Evolutionary conservation across 2,329 filamentous ascomycete genomes (phyloP), one percentile per base, ranked within the genome.

Genomic region (Thielaviopsis populi): DNA sequence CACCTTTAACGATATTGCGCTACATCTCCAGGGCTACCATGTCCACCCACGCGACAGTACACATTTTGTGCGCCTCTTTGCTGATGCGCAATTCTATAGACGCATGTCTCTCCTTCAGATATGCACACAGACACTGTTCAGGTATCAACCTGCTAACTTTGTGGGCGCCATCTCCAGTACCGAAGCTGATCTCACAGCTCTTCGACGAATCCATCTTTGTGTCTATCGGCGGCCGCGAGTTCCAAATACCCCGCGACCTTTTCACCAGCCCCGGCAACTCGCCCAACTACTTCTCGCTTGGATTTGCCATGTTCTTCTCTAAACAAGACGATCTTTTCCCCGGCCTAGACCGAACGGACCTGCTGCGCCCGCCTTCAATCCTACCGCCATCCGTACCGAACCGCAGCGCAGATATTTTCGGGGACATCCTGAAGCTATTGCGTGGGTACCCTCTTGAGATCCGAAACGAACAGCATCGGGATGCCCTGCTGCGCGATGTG

Each of bases 251-350:
- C 1, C 87, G 91, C 67, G 89, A 95, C 69, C 79, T 95, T 67
- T 95, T 97, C 74, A 86, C 83, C 37, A 82, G 83, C 42, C 89
- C 91, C 0, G 92, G 91, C 30, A 91, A 97, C 75, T 86, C 84
- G n/a, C 91, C 91, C 13, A 97, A 97, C 73, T 97, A 91, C 79
- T 97, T 97, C 78, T 87, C 90, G 0, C 81, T 96, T 2, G 91
- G 91, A 66, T 96, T 95, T 71, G 87, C 85, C 43, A 83, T 89
- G 69, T 95, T 95, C 79, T 95, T 96, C 76, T 86, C 85, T 17
- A 84, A 83, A 1, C 88, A 88, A 0, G 79, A 83, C 15, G 87
- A 95, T 69, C 81, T 91, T 5, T 96, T 96, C 69, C 92, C 92
- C 0, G 92, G 91, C 1, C 81, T 96, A 0, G 84, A 91, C 65